phyloP scores from a whole-genome alignment of 139 green algal genomes.

The Gonium pectorale region DNA sequence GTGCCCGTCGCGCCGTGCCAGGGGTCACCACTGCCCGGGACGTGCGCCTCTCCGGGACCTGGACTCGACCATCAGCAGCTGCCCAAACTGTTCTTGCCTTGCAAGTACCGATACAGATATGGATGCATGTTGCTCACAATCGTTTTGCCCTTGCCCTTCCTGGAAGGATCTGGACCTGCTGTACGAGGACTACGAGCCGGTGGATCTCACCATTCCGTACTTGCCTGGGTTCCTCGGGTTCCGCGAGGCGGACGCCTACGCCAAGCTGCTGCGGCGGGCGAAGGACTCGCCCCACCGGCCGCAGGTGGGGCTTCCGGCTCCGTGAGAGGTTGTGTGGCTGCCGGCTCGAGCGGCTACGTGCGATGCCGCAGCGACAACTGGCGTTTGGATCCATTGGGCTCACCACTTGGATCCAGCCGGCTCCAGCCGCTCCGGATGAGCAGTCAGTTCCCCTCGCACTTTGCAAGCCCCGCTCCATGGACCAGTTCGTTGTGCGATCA shows the following conservation, averaged over 20 bases:
- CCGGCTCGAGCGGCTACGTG: too few species aligned
- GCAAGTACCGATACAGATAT: background rate
- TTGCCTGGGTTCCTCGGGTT: constrained; percentile 56
- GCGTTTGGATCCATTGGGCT: too few species aligned
- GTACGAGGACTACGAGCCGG: constrained; percentile 61
- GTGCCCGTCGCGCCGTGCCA: too few species aligned
- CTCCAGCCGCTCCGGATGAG: too few species aligned
- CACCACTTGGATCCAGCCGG: too few species aligned
- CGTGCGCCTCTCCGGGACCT: background rate
- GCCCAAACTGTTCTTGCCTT: background rate
- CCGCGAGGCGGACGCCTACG: constrained; percentile 43
- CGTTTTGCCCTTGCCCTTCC: background rate
- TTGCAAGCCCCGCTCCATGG: too few species aligned
- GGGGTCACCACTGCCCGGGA: too few species aligned
- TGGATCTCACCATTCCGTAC: constrained; percentile 56
- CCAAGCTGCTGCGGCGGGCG: background rate
- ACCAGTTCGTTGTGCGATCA: too few species aligned
- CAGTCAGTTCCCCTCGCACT: too few species aligned
- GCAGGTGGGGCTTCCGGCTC: constrained; percentile 13
- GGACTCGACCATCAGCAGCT: background rate
- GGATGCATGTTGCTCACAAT: background rate
- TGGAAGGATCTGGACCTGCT: constrained; percentile 59
- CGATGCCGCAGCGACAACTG: too few species aligned
- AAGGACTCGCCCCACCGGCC: background rate
- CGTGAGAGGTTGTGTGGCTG: too few species aligned